Percentiles rank a stretch among this genome's conserved stretches.
Evolutionary conservation across 2,329 filamentous ascomycete species (phyloP).

Genomic region (Alternaria consortialis): DNA sequence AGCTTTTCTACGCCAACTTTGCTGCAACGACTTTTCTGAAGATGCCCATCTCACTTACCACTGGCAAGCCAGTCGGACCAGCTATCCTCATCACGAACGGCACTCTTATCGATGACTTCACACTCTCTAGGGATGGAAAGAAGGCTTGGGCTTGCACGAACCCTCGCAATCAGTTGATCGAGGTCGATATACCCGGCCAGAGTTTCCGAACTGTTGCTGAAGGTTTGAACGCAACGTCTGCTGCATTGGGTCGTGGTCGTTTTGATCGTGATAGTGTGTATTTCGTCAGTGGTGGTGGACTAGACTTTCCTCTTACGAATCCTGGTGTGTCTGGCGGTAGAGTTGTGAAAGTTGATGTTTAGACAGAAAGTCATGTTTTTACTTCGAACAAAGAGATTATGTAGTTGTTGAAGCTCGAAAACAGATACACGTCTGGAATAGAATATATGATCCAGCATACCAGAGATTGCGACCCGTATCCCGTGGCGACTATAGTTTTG

Average conservation of each 20-base stretch:
- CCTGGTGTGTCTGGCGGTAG: background rate
- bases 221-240: background rate
- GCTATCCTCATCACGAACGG: no score
- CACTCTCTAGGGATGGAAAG: background rate
- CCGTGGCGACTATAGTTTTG: no score
- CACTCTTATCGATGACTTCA: background rate
- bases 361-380: background rate
- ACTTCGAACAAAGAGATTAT: no score
- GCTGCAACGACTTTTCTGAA: no score
- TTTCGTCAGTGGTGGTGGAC: background rate
- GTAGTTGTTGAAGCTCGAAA: no score
- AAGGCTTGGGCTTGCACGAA: background rate
- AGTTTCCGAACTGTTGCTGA: background rate
- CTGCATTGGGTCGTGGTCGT: background rate
- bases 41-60: no score
- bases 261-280: background rate
- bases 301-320: background rate
- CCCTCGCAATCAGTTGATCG: background rate
- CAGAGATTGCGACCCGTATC: no score
- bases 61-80: no score
- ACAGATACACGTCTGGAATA: no score
- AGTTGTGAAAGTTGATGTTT: background rate
- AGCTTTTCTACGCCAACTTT: no score
- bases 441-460: no score
- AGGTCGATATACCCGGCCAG: background rate